Base-by-base conservation (phyloP, 2,329 filamentous ascomycete species). In the Epichloe hybrida region DNA sequence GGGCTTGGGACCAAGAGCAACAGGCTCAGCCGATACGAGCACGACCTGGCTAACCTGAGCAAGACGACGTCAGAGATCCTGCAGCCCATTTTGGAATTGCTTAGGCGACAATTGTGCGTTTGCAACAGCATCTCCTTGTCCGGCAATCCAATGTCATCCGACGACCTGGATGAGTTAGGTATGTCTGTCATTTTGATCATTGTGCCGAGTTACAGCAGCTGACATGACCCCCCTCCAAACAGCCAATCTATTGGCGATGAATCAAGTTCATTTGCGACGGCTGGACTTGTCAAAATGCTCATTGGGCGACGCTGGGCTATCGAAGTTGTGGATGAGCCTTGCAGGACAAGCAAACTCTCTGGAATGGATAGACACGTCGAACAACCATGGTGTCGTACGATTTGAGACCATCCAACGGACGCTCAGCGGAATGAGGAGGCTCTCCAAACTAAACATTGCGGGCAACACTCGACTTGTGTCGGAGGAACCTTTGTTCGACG, bases 221-320 rank as follows among this genome's bases (percentile, higher is more conserved):
- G 44, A 60, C 49, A n/a, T 12, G 12, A 17, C 2, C 17, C 17
- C 17, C 7, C 34, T 5, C 23, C 6, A 27, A 27, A 27, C 37
- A 60, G 65, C 64, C 38, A 67, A 66, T 38, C 46, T 66, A 34
- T 54, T 69, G 20, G 54, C 57, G n/a, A 56, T 64, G 8, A 64
- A 65, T 20, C 56, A 64, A 49, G 60, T 70, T 17, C 66, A 67
- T 34, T 56, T 80, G 37, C 73, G 69, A 53, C 69, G 69, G 5
- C 63, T 80, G 2, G 72, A 77, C 35, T 61, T 79, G 2, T 72
- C 76, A 5, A 67, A 66, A 20, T 80, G 77, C 52, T 69, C 72
- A 8, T 64, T 80, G 5, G 72, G 71, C 9, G 75, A 79, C 51
- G 60, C 65, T 37, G 70, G 70, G 0, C 64, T 80, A 15, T 65